phyloP scores from a whole-genome alignment of 2,329 filamentous ascomycete genomes.

The Diaporthe capsici region DNA sequence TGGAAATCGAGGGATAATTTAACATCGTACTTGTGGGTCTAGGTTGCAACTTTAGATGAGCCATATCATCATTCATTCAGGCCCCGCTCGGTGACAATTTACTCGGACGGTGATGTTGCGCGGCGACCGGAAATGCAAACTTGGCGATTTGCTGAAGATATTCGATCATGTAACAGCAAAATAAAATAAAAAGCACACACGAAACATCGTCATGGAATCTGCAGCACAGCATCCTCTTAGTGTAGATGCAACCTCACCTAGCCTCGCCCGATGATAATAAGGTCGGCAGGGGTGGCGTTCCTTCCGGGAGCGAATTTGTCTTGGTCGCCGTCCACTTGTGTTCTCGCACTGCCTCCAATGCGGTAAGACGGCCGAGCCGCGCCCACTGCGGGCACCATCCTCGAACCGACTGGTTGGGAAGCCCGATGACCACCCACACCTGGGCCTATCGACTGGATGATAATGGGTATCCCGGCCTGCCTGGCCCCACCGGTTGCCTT shows the following conservation, averaged over 20 bases:
- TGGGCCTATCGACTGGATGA: neutral
- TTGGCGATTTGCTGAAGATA: constrained; percentile 21
- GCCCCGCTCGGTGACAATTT: constrained; percentile 1
- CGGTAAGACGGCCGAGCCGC: constrained; percentile 24
- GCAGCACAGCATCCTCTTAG: neutral
- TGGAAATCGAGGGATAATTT: neutral
- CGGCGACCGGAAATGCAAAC: neutral
- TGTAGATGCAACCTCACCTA: neutral
- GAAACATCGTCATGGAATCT: constrained; percentile 20
- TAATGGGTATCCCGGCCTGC: neutral
- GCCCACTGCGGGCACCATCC: neutral
- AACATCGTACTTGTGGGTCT: neutral
- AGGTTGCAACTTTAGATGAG: neutral
- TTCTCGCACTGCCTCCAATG: neutral
- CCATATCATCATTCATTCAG: neutral
- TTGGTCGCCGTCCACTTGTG: constrained; percentile 22
- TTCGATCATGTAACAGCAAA: neutral
- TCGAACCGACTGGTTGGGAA: constrained; percentile 5
- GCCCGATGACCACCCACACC: constrained; percentile 26
- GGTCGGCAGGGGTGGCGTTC: neutral
- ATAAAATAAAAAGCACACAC: neutral
- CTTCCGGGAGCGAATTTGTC: neutral
- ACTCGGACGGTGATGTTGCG: neutral
- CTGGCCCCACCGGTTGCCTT: neutral
- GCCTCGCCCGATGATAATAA: neutral